Conservation (phyloP, 2,329 filamentous ascomycete genomes). For the Botryotinia narcissicola region DNA sequence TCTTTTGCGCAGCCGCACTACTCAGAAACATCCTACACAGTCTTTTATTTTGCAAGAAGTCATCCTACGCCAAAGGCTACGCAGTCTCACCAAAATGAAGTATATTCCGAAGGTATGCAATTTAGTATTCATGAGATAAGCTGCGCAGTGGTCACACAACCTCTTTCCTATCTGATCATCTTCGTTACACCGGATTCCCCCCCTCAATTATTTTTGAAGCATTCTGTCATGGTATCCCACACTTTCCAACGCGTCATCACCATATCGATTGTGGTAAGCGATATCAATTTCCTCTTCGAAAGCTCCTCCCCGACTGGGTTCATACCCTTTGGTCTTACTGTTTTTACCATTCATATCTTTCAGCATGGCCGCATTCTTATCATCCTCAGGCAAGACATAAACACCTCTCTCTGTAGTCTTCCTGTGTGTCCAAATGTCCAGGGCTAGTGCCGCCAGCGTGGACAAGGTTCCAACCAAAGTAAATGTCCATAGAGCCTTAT, state of each 20-base stretch:
- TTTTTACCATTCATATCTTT: constrained; percentile 27
- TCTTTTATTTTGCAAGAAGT: background rate
- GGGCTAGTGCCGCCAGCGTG: constrained; percentile 29
- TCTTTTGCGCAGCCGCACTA: background rate
- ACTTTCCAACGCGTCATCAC: constrained; percentile 18
- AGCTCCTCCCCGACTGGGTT: constrained; percentile 17
- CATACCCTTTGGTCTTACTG: constrained; percentile 25
- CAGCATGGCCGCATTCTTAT: constrained; percentile 26
- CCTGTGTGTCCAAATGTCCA: constrained; percentile 32
- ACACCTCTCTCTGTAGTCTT: constrained; percentile 26
- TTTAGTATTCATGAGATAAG: background rate
- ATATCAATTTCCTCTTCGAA: constrained; percentile 28
- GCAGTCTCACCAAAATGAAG: background rate
- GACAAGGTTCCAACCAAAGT: constrained; percentile 33
- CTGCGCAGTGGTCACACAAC: background rate
- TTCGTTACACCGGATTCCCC: background rate
- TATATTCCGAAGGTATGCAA: background rate
- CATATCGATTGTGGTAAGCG: constrained; percentile 34
- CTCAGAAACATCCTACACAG: background rate
- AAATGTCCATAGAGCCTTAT: constrained; percentile 36
- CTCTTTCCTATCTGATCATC: background rate
- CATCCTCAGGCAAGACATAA: constrained; percentile 34
- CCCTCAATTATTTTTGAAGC: background rate
- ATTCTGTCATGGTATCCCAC: constrained; percentile 12
- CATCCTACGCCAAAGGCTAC: background rate